These are phyloP conservation scores for Teunomyces panamensis DNA, from an alignment of 805 yeast species.

Conservation along the genomic window DNA sequence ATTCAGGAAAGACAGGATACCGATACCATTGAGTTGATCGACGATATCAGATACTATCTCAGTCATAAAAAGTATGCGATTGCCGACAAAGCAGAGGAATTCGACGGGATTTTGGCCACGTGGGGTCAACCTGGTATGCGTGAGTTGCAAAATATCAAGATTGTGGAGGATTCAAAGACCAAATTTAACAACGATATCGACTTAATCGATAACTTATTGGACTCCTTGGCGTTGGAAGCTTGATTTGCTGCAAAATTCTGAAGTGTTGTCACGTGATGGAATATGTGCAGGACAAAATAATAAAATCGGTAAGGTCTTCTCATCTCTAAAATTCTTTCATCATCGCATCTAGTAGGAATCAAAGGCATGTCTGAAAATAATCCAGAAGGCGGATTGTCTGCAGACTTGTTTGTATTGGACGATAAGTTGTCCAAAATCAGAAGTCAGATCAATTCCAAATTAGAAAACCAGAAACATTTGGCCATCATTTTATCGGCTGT, in stretches of 20 bases:
- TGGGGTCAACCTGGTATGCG: constrained; percentile 10
- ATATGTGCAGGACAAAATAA: not conserved
- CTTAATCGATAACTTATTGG: constrained; percentile 27
- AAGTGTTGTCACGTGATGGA: not conserved
- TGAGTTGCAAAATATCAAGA: constrained; percentile 14
- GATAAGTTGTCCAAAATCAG: constrained; percentile 66
- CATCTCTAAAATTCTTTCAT: constrained; percentile 2
- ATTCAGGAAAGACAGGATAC: constrained; percentile 64
- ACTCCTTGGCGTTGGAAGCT: constrained; percentile 29
- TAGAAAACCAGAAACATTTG: constrained; percentile 81
- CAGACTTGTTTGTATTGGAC: constrained; percentile 51
- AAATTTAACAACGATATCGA: constrained; percentile 26
- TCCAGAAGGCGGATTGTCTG: constrained; percentile 37
- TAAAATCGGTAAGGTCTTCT: not conserved
- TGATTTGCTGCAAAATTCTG: constrained; percentile 6
- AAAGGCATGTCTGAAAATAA: constrained; percentile 26
- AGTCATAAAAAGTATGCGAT: constrained; percentile 34
- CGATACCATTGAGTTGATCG: constrained; percentile 77
- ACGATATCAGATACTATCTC: constrained; percentile 69
- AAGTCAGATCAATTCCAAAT: constrained; percentile 68
- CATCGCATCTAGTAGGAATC: constrained; percentile 1
- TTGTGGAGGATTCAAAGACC: constrained; percentile 14
- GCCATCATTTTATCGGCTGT: constrained; percentile 85
- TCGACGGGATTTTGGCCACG: constrained; percentile 18
- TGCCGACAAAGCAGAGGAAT: constrained; percentile 22